Base-by-base conservation (phyloP, 176 grass and related monocot genomes). In the Alloteropsis semialata region DNA sequence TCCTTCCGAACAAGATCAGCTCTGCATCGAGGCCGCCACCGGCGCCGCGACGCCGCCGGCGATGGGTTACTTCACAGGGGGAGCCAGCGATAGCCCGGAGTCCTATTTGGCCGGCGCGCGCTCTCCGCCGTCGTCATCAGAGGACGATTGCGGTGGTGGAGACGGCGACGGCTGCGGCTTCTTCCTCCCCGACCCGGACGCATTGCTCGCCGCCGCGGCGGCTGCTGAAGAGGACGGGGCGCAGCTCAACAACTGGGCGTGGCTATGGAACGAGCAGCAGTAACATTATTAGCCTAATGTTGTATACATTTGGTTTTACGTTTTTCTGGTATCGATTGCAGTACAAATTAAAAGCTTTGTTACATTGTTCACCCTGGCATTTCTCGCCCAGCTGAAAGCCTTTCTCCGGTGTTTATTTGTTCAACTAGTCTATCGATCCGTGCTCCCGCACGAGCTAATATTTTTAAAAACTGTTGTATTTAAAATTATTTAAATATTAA, bases 31-130 rank as follows among this genome's bases (percentile, higher is more conserved):
- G 32, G 70, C 28, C 8, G 25, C 80, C 76, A 80, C 43, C 13
- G 71, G 45, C 33, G 34, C 75, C 30, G 70, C 11, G 18, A 17
- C 36, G 30, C 22, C 36, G 30, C 22, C 63, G 24, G 63, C 74
- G 55, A 33, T 61, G 19, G 55, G 48, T 33, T 88, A 87, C 3
- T 14, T 9, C 53, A 32, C 65, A 6, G 79, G 82, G 60, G 84
- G 33, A 14, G 32, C 38, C 28, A 63, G 75, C 29, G 84, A 82
- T 81, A 92, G 88, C 78, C 81, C 65, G 5, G 88, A 93, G 68
- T 91, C 86, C 53, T 88, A 88, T 61, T 79, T 94, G 43, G 51
- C 81, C 63, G 73, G 83, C 16, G 45, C 85, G 9, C 84, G 86
- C 25, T 87, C 74, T 22, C 75, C 93, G 0, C 87, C 80, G 19